Base-by-base conservation (phyloP, 768 basidiomycete species). In the Suillus weaverae region DNA sequence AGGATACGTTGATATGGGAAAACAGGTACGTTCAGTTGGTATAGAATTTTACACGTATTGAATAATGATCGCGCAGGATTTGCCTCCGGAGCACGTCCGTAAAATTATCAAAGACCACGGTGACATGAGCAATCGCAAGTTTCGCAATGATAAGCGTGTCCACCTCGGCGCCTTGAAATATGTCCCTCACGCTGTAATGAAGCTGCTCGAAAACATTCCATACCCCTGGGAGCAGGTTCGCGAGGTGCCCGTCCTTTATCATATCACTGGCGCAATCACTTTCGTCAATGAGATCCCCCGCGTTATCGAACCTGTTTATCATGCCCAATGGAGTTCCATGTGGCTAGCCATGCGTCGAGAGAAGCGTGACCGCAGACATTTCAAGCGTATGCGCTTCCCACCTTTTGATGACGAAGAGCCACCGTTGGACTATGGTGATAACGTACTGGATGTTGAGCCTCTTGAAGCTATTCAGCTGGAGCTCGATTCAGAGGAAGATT, bases 71-170 rank as follows among this genome's bases (percentile, higher is more conserved):
- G 32, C 41, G 9, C 61, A 96, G 92, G 95, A 97, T 77, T 80
- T 97, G 65, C 97, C 97, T 63, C 94, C 96, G 36, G 97, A 99
- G 77, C 96, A 98, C 74, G 91, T 99, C 69, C 90, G 97, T 66
- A 99, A 99, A 90, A 99, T 99, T 72, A 95, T 99, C 82, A 96
- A 98, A 81, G 97, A 99, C 79, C 97, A 99, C 72, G 96, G 97
- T 69, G 96, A 98, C 81, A 98, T 99, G 97, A 95, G 94, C 79
- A 97, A 96, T 77, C 88, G 97, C 76, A 99, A 99, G 83, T 99
- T 99, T 78, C 84, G 97, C 70, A 97, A 97, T 75, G 97, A 99
- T 84, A 99, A 99, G 81, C 94, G 97, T 67, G 97, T 99, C 48
- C 97, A 99, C 79, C 88, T 99, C 36, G 97, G 97, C 69, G 97